Conservation (phyloP, 2,329 filamentous ascomycete genomes). For the Colletotrichum gigasporum region DNA sequence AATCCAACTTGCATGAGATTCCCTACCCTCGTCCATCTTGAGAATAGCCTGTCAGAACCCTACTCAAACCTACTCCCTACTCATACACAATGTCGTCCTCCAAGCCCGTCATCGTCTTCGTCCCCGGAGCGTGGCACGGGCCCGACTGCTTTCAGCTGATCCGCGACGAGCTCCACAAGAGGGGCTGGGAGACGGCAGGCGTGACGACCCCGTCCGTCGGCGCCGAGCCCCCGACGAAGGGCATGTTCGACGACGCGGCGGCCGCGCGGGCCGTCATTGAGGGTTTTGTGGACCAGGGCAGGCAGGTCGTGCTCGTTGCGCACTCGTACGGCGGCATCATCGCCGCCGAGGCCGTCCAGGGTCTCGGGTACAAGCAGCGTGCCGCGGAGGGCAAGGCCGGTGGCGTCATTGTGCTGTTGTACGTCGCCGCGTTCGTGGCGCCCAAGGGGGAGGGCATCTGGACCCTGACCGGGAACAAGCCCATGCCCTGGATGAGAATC, state of each 20-base stretch:
- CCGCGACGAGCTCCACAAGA: constrained; percentile 38
- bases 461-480: constrained; percentile 28
- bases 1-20: too few species aligned
- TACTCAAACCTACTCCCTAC: too few species aligned
- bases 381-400: constrained; percentile 42
- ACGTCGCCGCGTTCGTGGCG: constrained; percentile 44
- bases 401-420: constrained; percentile 48
- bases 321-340: constrained; percentile 55
- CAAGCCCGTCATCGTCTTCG: constrained; percentile 44
- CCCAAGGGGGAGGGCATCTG: constrained; percentile 36
- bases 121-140: constrained; percentile 49
- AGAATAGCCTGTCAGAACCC: too few species aligned
- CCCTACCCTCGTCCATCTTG: too few species aligned
- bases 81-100: background rate
- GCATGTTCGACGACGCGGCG: constrained; percentile 42
- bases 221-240: constrained; percentile 37
- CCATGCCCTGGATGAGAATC: constrained; percentile 37
- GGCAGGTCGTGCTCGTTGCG: constrained; percentile 51
- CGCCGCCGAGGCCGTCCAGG: constrained; percentile 46
- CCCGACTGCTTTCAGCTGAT: constrained; percentile 41
- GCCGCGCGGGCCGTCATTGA: constrained; percentile 38
- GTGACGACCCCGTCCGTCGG: constrained; percentile 43
- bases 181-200: constrained; percentile 42
- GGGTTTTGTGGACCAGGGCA: constrained; percentile 42
- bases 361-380: constrained; percentile 44